These are phyloP conservation scores for Hanseniaspora pseudoguilliermondii DNA, from an alignment of 805 yeast genomes.

Conservation along the genomic window DNA sequence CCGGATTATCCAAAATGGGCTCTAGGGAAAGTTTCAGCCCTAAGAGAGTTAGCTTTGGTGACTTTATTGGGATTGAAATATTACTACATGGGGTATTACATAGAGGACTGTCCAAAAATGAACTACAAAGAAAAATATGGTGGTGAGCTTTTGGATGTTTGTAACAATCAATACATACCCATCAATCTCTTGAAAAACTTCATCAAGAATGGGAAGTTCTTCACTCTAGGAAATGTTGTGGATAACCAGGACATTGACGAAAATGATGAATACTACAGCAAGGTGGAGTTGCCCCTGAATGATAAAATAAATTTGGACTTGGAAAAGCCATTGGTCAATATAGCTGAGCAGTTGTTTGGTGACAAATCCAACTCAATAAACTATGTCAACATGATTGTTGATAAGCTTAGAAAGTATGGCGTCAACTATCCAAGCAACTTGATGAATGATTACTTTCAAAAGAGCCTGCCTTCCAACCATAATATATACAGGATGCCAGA, in stretches of 20 bases:
- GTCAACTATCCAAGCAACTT: slow-evolving; percentile 18
- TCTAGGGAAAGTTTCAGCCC: slow-evolving; percentile 65
- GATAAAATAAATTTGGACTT: slow-evolving; percentile 12
- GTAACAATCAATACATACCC: slow-evolving; percentile 33
- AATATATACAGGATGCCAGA: slow-evolving; percentile 26
- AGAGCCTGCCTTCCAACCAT: background rate
- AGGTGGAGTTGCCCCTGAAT: slow-evolving; percentile 14
- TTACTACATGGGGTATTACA: slow-evolving; percentile 71
- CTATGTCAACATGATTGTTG: slow-evolving; percentile 18
- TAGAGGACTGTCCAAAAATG: slow-evolving; percentile 74
- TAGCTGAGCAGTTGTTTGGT: slow-evolving; percentile 33
- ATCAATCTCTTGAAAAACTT: slow-evolving; percentile 16
- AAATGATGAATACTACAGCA: slow-evolving; percentile 7
- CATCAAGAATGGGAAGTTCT: slow-evolving; percentile 22
- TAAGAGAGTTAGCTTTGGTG: slow-evolving; percentile 53
- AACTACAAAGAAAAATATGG: slow-evolving; percentile 67
- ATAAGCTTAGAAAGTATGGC: slow-evolving; percentile 16
- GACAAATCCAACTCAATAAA: slow-evolving; percentile 21
- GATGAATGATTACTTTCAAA: slow-evolving; percentile 14
- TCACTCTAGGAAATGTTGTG: slow-evolving; percentile 16
- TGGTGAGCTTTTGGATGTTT: slow-evolving; percentile 53
- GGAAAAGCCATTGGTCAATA: slow-evolving; percentile 15
- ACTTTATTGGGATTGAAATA: slow-evolving; percentile 32
- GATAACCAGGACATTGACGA: slow-evolving; percentile 8
- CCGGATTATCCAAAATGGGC: slow-evolving; percentile 60